Percentiles rank a stretch among this genome's conserved stretches.
Conservation (phyloP, 768 basidiomycete species). For the Auriscalpium microsporum region DNA sequence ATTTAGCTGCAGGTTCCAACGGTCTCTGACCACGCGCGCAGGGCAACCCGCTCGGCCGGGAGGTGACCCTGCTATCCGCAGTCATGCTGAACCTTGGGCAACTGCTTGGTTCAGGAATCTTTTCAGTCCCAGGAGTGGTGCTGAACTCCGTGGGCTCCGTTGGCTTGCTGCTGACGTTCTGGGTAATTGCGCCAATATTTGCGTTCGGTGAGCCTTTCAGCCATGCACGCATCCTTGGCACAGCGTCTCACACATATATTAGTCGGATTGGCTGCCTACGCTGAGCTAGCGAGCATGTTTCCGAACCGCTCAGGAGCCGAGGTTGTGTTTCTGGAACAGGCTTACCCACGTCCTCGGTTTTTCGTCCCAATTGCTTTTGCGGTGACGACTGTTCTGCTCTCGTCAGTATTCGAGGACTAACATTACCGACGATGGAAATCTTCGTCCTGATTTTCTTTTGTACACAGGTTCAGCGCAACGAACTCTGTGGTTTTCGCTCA, state of each 20-base stretch:
- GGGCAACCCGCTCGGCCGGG: conserved; percentile 17
- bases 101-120: conserved; percentile 22
- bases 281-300: conserved; percentile 39
- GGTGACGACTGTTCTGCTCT: conserved; percentile 22
- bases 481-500: conserved; percentile 22
- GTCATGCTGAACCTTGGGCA: conserved; percentile 17
- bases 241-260: neutral
- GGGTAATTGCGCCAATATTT: conserved; percentile 20
- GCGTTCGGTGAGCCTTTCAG: conserved; percentile 12
- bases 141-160: conserved; percentile 20
- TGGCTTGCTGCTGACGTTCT: conserved; percentile 21
- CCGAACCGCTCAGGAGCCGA: conserved; percentile 42
- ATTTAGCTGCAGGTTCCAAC: no score
- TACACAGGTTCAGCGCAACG: conserved; percentile 13
- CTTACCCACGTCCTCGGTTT: conserved; percentile 34
- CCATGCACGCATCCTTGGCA: conserved; percentile 4
- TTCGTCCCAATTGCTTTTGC: conserved; percentile 37
- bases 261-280: conserved; percentile 20
- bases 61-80: conserved; percentile 16
- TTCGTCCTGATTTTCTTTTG: neutral
- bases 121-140: conserved; percentile 22
- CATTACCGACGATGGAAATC: neutral
- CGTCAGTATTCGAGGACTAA: conserved; percentile 9
- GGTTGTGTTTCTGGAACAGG: conserved; percentile 38
- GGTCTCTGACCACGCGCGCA: neutral